These are phyloP conservation scores for Phytophthora cryptogea DNA, from an alignment of 352 stramenopile species.

Conservation along the genomic window DNA sequence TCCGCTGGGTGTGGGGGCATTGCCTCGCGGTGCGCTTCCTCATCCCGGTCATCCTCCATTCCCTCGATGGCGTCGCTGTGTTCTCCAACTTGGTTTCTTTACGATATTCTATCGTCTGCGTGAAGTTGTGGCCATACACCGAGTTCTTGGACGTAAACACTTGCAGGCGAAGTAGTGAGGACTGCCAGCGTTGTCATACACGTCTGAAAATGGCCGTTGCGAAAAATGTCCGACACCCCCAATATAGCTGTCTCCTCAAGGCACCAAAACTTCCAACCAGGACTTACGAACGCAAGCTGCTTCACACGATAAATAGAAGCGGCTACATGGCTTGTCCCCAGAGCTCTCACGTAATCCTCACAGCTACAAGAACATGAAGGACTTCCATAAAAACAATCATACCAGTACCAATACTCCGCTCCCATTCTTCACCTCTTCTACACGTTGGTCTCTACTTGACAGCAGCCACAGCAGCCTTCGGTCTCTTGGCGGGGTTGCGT, in stretches of 20 bases:
- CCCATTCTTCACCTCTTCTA: background rate
- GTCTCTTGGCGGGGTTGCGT: slow-evolving; percentile 61
- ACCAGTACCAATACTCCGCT: background rate
- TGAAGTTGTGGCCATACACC: slow-evolving; percentile 9
- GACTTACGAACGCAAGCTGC: slow-evolving; percentile 8
- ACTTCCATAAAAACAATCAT: background rate
- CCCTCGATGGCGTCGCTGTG: background rate
- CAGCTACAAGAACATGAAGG: background rate
- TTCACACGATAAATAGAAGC: background rate
- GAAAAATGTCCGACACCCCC: background rate
- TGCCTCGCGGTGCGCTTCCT: slow-evolving; percentile 17
- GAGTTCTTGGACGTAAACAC: slow-evolving; percentile 12
- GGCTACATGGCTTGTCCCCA: background rate
- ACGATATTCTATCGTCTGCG: slow-evolving; percentile 9
- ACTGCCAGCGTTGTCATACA: slow-evolving; percentile 7
- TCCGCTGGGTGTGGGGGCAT: slow-evolving; percentile 8
- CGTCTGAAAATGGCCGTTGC: slow-evolving; percentile 6
- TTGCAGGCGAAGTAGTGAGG: background rate
- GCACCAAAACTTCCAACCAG: background rate
- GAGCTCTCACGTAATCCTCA: no score
- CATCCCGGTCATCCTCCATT: slow-evolving; percentile 14
- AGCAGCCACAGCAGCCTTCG: slow-evolving; percentile 38
- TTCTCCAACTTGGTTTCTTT: background rate
- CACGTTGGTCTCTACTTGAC: slow-evolving; percentile 16
- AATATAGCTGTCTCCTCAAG: background rate